Conservation (phyloP, 2,329 filamentous ascomycete species). For the Sporothrix sp. region DNA sequence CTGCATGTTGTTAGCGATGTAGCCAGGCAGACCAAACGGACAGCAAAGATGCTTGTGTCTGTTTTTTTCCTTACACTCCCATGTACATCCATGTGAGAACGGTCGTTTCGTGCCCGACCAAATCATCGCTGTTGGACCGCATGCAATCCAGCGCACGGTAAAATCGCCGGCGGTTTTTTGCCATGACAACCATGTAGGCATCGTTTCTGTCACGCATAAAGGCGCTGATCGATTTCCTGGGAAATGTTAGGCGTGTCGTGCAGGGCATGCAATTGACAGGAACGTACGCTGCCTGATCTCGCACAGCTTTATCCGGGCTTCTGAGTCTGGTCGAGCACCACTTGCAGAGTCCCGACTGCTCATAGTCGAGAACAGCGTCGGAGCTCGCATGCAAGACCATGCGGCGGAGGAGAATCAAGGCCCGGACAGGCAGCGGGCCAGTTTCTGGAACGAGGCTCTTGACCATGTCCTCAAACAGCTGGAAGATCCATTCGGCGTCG, state of each 20-base stretch:
- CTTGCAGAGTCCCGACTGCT: conserved; percentile 11
- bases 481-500: not conserved
- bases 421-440: conserved; percentile 12
- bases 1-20: conserved; percentile 5
- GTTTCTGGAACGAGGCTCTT: not conserved
- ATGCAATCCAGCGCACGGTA: conserved; percentile 12
- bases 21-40: not conserved
- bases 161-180: conserved; percentile 13
- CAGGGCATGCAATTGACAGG: too few species aligned
- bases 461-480: not conserved
- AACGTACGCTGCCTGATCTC: conserved; percentile 15
- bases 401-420: conserved; percentile 9
- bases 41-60: not conserved
- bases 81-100: conserved; percentile 15
- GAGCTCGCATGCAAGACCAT: conserved; percentile 12
- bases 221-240: conserved; percentile 11
- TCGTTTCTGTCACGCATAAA: conserved; percentile 10
- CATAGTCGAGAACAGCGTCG: conserved; percentile 13
- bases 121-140: conserved; percentile 6
- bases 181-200: not conserved
- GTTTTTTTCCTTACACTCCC: conserved; percentile 12
- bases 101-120: conserved; percentile 14
- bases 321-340: conserved; percentile 13
- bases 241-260: not conserved
- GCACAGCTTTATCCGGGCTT: conserved; percentile 15